Base-by-base conservation (phyloP, 2,329 filamentous ascomycete species). In the Colletotrichum sp. region DNA sequence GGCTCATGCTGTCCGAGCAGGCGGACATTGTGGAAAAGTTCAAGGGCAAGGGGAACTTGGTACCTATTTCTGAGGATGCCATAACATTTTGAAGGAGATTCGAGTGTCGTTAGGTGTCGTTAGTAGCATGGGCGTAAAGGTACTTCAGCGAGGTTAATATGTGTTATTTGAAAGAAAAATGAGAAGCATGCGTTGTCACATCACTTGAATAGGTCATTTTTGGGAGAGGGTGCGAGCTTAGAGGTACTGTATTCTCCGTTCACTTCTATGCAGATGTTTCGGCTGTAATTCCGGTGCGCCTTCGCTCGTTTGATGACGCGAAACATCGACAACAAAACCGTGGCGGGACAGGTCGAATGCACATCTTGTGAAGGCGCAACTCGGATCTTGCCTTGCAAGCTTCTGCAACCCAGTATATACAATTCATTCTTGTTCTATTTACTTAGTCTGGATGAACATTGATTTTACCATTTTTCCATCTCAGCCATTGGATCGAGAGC, bases 1-100 rank as follows among this genome's bases (percentile, higher is more conserved):
- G 90, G 16, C 82, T 87, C 13, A 84, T 91, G 81, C 78, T 92
- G 77, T 87, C 86, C 44, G 89, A 92, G 80, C 89, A 92, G 80
- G 90, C 88, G 15, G 82, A 87, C 72, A 86, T 91, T 60, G 60
- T 87, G 66, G 87, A 90, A 81, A 84, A 82, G 15, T 91, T 89
- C 78, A 86, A 86, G 71, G 89, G 90, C 0, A 84, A 85, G 26
- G 90, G 89, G 0, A 77, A 87, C 10, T 77, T 92, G 71, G 83
- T 85, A 71, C 86, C 86, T 0, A 90, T 90, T 77, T 83, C 85
- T 44, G 81, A 82, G 77, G 82, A 82, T 64, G 77, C 70, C 2
- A 6, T 34, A 15, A 78, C 70, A 2, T 78, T 76, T 36, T 84
- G 71, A 83, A 80, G 15, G 13, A 7, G 65, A 39, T 16, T 52